These are phyloP conservation scores for Neofusicoccum sp. DNA, from an alignment of 2,329 filamentous ascomycete species.

Conservation along the genomic window DNA sequence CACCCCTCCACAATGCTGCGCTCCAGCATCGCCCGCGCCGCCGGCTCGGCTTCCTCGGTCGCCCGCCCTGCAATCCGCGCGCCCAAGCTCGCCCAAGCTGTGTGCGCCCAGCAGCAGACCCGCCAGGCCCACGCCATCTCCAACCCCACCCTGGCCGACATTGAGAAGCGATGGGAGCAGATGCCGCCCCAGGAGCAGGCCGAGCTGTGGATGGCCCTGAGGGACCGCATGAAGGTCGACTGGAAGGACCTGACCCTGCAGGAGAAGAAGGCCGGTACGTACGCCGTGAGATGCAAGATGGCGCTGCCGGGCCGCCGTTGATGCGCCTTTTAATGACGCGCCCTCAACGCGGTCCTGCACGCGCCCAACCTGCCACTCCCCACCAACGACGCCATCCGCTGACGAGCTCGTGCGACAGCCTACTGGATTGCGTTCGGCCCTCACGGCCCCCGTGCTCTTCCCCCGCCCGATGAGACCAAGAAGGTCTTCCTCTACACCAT, in stretches of 20 bases:
- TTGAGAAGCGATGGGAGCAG: conserved; percentile 98
- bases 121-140: conserved; percentile 87
- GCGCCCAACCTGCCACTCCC: background rate
- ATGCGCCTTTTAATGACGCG: background rate
- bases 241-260: conserved; percentile 93
- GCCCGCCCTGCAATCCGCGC: conserved; percentile 30
- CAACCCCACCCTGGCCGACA: conserved; percentile 95
- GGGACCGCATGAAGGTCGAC: conserved; percentile 97
- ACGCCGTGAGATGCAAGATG: conserved; percentile 18
- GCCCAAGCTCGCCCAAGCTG: conserved; percentile 21
- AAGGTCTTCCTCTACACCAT: conserved; percentile 73
- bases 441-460: conserved; percentile 82
- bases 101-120: conserved; percentile 44
- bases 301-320: background rate
- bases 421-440: conserved; percentile 99
- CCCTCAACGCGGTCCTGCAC: background rate
- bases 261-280: conserved; percentile 99
- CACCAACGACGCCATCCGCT: conserved; percentile 8
- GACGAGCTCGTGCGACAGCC: conserved; percentile 55
- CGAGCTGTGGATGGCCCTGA: conserved; percentile 96
- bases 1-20: conserved; percentile 36
- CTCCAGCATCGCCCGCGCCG: conserved; percentile 39
- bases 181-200: conserved; percentile 99
- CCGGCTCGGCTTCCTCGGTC: conserved; percentile 29
- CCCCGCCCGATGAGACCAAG: conserved; percentile 80